Evolutionary conservation across 495 filamentous ascomycete genomes (phyloP), one percentile per base, ranked within the genome.

Genomic region (Talaromyces wortmannii): DNA sequence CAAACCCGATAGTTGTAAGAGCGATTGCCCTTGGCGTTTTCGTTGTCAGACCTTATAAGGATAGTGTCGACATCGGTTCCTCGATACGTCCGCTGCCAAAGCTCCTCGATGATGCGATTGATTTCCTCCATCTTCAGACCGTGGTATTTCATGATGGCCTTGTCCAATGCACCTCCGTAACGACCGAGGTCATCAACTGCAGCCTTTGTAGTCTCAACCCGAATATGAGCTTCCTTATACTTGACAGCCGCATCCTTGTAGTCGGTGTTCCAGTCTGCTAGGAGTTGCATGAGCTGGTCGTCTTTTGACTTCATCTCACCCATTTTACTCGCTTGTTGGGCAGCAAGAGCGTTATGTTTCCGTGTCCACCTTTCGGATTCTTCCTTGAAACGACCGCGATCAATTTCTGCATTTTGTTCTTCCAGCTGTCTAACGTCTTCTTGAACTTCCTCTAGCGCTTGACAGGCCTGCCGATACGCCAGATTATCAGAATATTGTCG

Each of bases 51-150:
- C 43, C 88, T 84, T 67, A 97, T 97, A 60, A 95, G 79, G 67
- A 98, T 96, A 8, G 90, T 92, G 71, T 99, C 94, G 57, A 99
- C 90, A 66, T 99, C 94, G 4, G 92, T 97, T 57, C 94, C 94
- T 64, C 95, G 90, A 72, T 99, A 99, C 3, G 95, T 96, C 65
- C 81, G 85, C 70, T 90, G 89, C 94, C 94, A 99, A 17, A 99
- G 83, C 67, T 99, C 94, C 60, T 89, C 90, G 58, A 92, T 80
- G 65, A 96, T 96, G 50, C 85, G 80, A 66, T 99, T 99, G 70
- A 99, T 95, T 63, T 97, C 92, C 65, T 92, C 91, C 94, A 99
- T 99, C 76, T 97, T 99, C 53, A 95, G 70, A 17, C 83, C 79
- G 69, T 99, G 94, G 64, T 91, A 97, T 59, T 84, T 86, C 91